Evolutionary conservation across 345 rosid genomes (phyloP).

Genomic region (Carallia pectinifolia): DNA sequence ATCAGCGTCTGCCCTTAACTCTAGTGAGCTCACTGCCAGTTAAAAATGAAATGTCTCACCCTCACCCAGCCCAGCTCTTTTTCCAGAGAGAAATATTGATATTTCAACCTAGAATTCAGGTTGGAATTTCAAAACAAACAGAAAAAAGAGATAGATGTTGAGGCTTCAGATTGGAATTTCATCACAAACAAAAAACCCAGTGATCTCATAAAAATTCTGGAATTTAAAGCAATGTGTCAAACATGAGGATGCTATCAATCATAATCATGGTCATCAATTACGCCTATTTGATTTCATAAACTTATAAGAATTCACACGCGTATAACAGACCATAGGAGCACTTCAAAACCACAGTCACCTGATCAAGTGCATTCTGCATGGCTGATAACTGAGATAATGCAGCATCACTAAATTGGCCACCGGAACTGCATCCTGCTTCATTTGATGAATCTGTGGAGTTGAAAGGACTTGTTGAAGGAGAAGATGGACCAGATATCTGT

Average conservation of each 20-base stretch:
- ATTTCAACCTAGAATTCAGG: too few relatives aligned
- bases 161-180: too few relatives aligned
- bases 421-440: conserved; percentile 22
- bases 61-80: too few relatives aligned
- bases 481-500: conserved; percentile 19
- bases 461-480: conserved; percentile 22
- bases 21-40: too few relatives aligned
- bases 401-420: conserved; percentile 18
- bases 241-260: not conserved
- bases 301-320: not conserved
- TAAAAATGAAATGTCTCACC: too few relatives aligned
- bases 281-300: not conserved
- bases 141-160: too few relatives aligned
- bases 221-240: not conserved
- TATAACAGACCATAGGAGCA: not conserved
- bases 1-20: too few relatives aligned
- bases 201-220: too few relatives aligned
- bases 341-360: conserved; percentile 17
- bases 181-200: too few relatives aligned
- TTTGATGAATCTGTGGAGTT: conserved; percentile 26
- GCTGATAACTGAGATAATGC: conserved; percentile 21
- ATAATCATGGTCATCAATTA: not conserved
- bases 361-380: conserved; percentile 27
- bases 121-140: too few relatives aligned
- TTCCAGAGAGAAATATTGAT: too few relatives aligned